Base-by-base conservation (phyloP, 495 filamentous ascomycete species). In the Aspergillus homomorphus region DNA sequence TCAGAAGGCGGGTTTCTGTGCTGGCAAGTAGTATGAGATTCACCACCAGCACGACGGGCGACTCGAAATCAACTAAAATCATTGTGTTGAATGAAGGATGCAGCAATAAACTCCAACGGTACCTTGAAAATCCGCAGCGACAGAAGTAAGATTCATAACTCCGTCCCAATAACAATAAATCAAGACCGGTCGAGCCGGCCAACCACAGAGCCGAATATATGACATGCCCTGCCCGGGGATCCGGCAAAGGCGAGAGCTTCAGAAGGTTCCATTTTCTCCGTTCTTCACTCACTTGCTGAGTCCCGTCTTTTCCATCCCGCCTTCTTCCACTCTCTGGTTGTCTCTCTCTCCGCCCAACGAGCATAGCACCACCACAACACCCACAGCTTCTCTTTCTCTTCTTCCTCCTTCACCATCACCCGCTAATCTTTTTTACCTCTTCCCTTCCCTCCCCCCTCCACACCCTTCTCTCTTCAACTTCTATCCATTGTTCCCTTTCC, bases 381-480 rank as follows among this genome's bases (percentile, higher is more conserved):
- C 33, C 33, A 38, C 48, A 62, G 60, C 52, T 56, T 57, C 57
- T 49, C 53, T 58, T 51, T 62, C 57, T 61, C 61, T 53, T 50
- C 49, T 56, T 66, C 51, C 54, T 61, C 41, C 51, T 56, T 51
- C 56, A 43, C 51, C 56, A 52, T 43, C 45, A 24, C 49, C 57
- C 65, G 60, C 66, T 65, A 71, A 65, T 60, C 63, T 59, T 61
- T 57, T 59, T 57, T 38, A 38, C 51, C 66, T 63, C 58, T 68
- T 67, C 66, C 59, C 63, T 65, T 61, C 56, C 45, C 59, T 55
- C 66, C 66, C 57, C 61, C 60, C 61, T 65, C 61, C 54, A 54
- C 61, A 59, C 45, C 62, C 30, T 58, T 53, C 43, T 52, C 61
- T 70, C 63, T 68, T 69, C 70, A 67, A 67, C 66, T 70, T 63